A percentile compares a stretch with the other conserved stretches of the same genome.
phyloP scores from a whole-genome alignment of 2,329 filamentous ascomycete genomes.

The Cladophialophora immunda region DNA sequence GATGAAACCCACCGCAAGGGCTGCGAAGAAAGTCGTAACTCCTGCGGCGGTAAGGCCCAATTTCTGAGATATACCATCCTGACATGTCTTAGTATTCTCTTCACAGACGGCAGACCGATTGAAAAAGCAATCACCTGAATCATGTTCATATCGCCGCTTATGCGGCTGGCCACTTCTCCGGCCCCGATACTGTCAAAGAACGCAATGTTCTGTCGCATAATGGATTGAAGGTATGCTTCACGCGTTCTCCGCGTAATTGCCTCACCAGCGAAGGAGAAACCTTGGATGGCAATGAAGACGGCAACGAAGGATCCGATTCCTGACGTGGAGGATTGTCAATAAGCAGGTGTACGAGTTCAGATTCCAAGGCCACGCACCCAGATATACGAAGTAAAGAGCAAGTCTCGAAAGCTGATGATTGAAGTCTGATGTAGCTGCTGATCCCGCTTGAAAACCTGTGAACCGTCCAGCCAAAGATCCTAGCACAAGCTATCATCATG shows the following conservation, averaged over 20 bases:
- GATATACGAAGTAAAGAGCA: conserved; percentile 83
- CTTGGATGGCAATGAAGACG: conserved; percentile 80
- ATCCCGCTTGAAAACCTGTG: conserved; percentile 65
- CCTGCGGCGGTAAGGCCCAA: conserved; percentile 43
- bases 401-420: conserved; percentile 65
- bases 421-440: conserved; percentile 64
- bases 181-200: conserved; percentile 92
- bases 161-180: conserved; percentile 90
- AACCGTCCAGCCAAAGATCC: conserved; percentile 77
- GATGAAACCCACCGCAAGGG: conserved; percentile 50
- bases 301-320: conserved; percentile 80
- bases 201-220: conserved; percentile 84
- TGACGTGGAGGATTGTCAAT: neutral
- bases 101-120: neutral
- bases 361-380: conserved; percentile 47
- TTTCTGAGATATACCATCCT: conserved; percentile 39
- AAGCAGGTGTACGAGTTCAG: neutral
- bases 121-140: conserved; percentile 67
- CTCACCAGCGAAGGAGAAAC: conserved; percentile 86
- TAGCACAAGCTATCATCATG: conserved; percentile 65
- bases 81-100: conserved; percentile 55
- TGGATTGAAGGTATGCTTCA: conserved; percentile 81
- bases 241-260: conserved; percentile 80
- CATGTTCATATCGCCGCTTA: conserved; percentile 89
- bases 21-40: conserved; percentile 48